phyloP scores from a whole-genome alignment of 495 filamentous ascomycete species.

The Aspergillus haitiensis region DNA sequence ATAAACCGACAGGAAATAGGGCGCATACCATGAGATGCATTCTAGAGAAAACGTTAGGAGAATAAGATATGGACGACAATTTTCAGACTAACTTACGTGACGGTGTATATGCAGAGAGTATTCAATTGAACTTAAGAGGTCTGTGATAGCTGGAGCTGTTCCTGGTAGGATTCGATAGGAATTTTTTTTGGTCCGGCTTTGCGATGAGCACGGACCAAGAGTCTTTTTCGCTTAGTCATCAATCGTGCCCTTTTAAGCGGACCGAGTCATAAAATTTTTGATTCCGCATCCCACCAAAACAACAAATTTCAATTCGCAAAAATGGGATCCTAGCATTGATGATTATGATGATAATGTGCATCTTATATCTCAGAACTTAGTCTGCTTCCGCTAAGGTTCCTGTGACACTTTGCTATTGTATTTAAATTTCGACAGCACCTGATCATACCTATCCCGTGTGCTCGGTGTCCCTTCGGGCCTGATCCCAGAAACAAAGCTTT shows the following conservation, averaged over 20 bases:
- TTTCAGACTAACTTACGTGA: conserved; percentile 33
- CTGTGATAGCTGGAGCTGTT: conserved; percentile 10
- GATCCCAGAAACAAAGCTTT: conserved; percentile 22
- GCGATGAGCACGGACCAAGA: conserved; percentile 20
- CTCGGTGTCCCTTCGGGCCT: conserved; percentile 11
- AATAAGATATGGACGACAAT: background rate
- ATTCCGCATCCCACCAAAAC: conserved; percentile 20
- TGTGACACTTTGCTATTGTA: conserved; percentile 18
- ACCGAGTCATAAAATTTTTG: conserved; percentile 20
- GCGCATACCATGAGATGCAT: conserved; percentile 55
- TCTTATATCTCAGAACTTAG: conserved; percentile 6
- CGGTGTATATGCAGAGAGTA: background rate
- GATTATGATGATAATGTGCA: conserved; percentile 24
- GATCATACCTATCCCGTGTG: conserved; percentile 7
- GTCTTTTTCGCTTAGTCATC: conserved; percentile 36
- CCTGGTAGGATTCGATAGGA: conserved; percentile 11
- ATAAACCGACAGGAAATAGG: background rate
- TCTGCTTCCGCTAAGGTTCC: conserved; percentile 18
- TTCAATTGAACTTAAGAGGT: background rate
- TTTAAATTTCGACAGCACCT: conserved; percentile 12
- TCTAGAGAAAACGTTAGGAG: conserved; percentile 31
- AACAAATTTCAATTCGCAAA: conserved; percentile 1
- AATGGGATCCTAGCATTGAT: background rate
- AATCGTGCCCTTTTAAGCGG: conserved; percentile 30
- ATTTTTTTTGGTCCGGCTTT: conserved; percentile 35